Evolutionary conservation across 495 filamentous ascomycete genomes (phyloP).

Genomic region (Trypethelium eluteriae): DNA sequence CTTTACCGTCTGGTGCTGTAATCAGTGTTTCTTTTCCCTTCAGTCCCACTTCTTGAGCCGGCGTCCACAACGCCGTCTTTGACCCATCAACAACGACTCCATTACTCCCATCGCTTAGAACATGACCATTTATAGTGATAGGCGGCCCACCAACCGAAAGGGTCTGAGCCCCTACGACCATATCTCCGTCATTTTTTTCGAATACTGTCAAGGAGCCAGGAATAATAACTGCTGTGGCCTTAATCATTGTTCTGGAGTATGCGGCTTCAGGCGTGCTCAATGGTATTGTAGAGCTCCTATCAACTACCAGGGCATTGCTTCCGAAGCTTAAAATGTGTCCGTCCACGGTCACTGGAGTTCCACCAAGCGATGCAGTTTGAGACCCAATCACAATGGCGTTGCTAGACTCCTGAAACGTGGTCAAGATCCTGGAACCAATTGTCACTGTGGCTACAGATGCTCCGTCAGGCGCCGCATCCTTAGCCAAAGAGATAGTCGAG

Average conservation of each 20-base stretch:
- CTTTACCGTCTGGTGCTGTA: background rate
- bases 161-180: conserved; percentile 7
- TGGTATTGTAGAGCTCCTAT: background rate
- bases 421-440: background rate
- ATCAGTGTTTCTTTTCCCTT: background rate
- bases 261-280: background rate
- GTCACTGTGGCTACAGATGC: background rate
- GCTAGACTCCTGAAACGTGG: background rate
- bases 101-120: conserved; percentile 8
- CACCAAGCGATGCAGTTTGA: background rate
- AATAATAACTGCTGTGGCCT: background rate
- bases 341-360: background rate
- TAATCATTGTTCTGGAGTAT: background rate
- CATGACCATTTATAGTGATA: conserved; percentile 12
- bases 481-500: background rate
- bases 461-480: background rate
- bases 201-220: background rate
- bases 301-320: background rate
- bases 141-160: conserved; percentile 16
- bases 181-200: background rate
- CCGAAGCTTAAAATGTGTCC: background rate
- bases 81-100: background rate
- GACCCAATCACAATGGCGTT: background rate
- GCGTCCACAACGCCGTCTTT: background rate
- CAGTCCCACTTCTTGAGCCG: background rate